phyloP scores from a whole-genome alignment of 2,329 filamentous ascomycete species.

The Aureobasidium sp. region DNA sequence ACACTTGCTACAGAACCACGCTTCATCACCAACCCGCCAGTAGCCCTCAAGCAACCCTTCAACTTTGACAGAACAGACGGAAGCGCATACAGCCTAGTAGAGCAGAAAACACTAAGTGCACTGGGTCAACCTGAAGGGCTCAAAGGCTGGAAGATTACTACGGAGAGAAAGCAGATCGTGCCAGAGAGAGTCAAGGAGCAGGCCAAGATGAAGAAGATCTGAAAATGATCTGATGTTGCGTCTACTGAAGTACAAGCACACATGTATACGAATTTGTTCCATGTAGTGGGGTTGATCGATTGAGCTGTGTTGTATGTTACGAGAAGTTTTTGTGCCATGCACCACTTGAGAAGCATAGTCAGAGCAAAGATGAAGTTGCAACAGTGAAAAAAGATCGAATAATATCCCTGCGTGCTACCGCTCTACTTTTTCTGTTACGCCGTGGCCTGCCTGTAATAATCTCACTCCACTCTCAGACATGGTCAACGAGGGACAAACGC shows the following conservation, averaged over 20 bases:
- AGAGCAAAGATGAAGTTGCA: too few relatives aligned
- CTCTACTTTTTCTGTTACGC: constrained; percentile 10
- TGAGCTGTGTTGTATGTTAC: too few relatives aligned
- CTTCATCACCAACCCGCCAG: constrained; percentile 50
- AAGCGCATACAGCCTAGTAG: constrained; percentile 46
- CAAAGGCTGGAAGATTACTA: constrained; percentile 45
- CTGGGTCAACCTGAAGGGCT: constrained; percentile 38
- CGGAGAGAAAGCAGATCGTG: constrained; percentile 42
- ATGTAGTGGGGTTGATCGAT: too few relatives aligned
- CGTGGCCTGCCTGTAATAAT: background rate
- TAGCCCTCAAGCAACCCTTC: constrained; percentile 46
- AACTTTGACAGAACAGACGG: constrained; percentile 42
- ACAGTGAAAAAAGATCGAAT: background rate
- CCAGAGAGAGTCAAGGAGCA: constrained; percentile 42
- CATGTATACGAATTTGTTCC: too few relatives aligned
- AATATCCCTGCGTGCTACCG: background rate
- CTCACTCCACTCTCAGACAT: background rate
- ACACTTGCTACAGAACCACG: constrained; percentile 20
- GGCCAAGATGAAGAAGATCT: constrained; percentile 40
- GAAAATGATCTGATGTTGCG: background rate
- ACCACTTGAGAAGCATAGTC: too few relatives aligned
- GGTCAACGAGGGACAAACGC: background rate
- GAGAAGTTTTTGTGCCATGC: too few relatives aligned
- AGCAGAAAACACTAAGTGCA: constrained; percentile 45
- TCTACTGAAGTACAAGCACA: too few relatives aligned